These are phyloP conservation scores for Furcasterigmium sp. DNA, from an alignment of 2,329 filamentous ascomycete genomes.

Conservation along the genomic window DNA sequence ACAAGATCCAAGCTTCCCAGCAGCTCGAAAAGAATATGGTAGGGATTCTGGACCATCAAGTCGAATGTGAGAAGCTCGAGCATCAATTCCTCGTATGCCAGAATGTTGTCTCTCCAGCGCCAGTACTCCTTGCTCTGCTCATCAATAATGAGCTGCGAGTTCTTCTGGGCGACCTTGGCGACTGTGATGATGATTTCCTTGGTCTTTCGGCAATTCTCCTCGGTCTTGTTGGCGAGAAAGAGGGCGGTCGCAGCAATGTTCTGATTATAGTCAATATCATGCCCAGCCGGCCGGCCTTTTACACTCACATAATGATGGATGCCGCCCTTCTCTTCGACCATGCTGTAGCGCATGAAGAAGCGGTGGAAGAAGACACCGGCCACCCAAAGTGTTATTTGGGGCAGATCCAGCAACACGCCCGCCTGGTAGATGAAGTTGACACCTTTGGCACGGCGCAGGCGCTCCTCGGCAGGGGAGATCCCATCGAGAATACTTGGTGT, in stretches of 20 bases:
- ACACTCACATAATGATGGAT: conserved; percentile 81
- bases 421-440: conserved; percentile 96
- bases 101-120: conserved; percentile 92
- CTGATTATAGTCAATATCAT: conserved; percentile 27
- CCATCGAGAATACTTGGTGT: conserved; percentile 84
- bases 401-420: conserved; percentile 85
- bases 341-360: conserved; percentile 86
- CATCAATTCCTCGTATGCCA: conserved; percentile 88
- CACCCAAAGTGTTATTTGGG: conserved; percentile 86
- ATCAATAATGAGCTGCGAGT: conserved; percentile 82
- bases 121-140: conserved; percentile 98
- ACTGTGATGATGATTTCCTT: conserved; percentile 92
- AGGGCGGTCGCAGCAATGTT: conserved; percentile 85
- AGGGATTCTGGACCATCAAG: conserved; percentile 82
- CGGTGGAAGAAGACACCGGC: conserved; percentile 93
- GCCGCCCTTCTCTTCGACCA: conserved; percentile 69
- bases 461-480: conserved; percentile 70
- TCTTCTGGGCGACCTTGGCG: conserved; percentile 92
- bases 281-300: conserved; percentile 1
- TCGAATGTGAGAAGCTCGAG: conserved; percentile 92
- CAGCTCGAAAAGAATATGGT: conserved; percentile 77
- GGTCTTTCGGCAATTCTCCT: conserved; percentile 94
- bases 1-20: conserved; percentile 68
- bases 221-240: conserved; percentile 94
- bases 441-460: conserved; percentile 78